A percentile compares a stretch with the other conserved stretches of the same genome.
phyloP scores from a whole-genome alignment of 176 grass and related monocot genomes.

The Puccinellia tenuiflora region DNA sequence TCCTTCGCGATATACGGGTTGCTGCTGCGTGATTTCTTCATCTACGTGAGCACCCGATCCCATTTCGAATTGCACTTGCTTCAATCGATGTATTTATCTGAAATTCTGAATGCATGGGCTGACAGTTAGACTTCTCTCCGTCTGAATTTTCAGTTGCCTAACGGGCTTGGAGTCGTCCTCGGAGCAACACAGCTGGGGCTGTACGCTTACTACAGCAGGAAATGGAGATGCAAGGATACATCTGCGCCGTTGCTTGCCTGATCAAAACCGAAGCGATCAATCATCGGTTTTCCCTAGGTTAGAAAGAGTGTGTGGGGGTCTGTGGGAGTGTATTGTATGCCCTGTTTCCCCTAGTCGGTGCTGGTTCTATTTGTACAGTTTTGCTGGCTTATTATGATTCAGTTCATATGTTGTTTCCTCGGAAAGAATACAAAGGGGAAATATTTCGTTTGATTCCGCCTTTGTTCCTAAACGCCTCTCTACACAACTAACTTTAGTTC shows the following conservation, averaged over 20 bases:
- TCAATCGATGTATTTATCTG: neutral
- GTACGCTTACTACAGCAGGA: conserved; percentile 64
- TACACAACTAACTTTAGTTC: neutral
- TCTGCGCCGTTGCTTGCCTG: conserved; percentile 40
- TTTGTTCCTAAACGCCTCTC: neutral
- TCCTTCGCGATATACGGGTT: conserved; percentile 63
- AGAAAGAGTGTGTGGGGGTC: neutral
- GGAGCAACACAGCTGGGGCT: conserved; percentile 55
- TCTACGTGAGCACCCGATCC: conserved; percentile 48
- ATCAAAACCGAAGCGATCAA: neutral
- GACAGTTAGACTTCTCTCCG: neutral
- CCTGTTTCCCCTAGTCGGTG: neutral
- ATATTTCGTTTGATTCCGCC: neutral
- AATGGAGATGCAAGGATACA: conserved; percentile 27
- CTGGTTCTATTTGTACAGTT: conserved; percentile 7
- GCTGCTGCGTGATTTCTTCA: conserved; percentile 63
- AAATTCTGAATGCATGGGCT: neutral
- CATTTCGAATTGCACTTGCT: neutral
- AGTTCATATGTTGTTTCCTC: neutral
- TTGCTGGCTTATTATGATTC: neutral
- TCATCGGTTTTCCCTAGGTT: neutral
- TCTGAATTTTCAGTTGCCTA: conserved; percentile 52
- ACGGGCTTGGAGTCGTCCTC: conserved; percentile 64
- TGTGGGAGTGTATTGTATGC: neutral
- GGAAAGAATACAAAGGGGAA: neutral